A percentile compares a stretch with the other conserved stretches of the same genome.
These are phyloP conservation scores for Pascua guehoae DNA, from an alignment of 1,284 basidiomycete genomes.

Conservation along the genomic window DNA sequence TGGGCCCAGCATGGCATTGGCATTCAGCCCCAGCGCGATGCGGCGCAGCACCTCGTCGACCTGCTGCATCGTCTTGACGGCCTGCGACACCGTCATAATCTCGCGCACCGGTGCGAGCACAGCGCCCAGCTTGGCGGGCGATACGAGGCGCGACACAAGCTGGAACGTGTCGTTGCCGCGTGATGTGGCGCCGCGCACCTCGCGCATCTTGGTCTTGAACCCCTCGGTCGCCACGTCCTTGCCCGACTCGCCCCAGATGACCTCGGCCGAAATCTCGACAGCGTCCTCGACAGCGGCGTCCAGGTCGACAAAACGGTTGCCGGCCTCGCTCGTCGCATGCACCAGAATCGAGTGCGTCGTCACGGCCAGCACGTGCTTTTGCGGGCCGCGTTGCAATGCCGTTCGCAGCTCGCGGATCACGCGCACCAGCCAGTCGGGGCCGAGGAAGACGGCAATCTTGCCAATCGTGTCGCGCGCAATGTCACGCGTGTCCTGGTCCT, in stretches of 20 bases:
- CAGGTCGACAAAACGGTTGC: conserved; percentile 62
- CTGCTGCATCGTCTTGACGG: conserved; percentile 73
- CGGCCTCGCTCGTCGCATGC: conserved; percentile 61
- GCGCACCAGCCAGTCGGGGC: conserved; percentile 67
- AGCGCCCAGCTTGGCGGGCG: conserved; percentile 68
- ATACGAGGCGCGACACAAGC: conserved; percentile 70
- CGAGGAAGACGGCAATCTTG: conserved; percentile 73
- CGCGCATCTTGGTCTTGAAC: conserved; percentile 90
- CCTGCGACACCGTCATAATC: conserved; percentile 82
- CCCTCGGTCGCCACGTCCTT: conserved; percentile 85
- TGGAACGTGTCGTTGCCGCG: conserved; percentile 81
- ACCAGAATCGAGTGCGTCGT: conserved; percentile 78
- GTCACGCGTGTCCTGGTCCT: conserved; percentile 90
- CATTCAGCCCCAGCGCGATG: conserved; percentile 77
- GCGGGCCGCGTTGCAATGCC: conserved; percentile 84
- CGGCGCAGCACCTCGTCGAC: conserved; percentile 86
- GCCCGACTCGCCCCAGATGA: conserved; percentile 89
- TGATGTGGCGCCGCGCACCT: conserved; percentile 73
- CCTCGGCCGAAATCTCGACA: conserved; percentile 80
- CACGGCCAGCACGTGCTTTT: conserved; percentile 87
- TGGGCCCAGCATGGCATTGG: conserved; percentile 69
- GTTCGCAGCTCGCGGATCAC: conserved; percentile 76
- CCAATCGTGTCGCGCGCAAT: conserved; percentile 78
- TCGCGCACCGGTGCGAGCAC: conserved; percentile 77
- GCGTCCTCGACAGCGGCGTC: conserved; percentile 75